phyloP scores from a whole-genome alignment of 257 asterid genomes.

The Verbena officinalis region DNA sequence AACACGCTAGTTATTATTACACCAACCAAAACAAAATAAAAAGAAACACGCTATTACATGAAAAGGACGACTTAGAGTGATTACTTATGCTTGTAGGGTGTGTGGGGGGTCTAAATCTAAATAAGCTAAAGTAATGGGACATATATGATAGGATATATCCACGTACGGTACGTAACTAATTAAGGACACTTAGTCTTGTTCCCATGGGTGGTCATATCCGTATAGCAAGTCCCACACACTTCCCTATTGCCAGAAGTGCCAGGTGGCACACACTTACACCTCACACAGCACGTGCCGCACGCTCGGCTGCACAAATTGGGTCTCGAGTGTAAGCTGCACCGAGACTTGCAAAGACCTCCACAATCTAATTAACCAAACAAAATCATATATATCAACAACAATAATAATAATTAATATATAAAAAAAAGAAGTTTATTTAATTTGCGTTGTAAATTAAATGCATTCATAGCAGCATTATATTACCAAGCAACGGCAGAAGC shows the following conservation, averaged over 20 bases:
- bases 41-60: background rate
- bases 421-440: background rate
- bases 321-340: constrained; percentile 68
- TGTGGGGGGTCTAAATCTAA: background rate
- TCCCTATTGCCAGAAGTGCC: constrained; percentile 81
- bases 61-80: too few species aligned
- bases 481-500: constrained; percentile 57
- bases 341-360: constrained; percentile 51
- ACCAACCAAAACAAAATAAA: too few species aligned
- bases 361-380: constrained; percentile 60
- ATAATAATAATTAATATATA: background rate
- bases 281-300: constrained; percentile 77
- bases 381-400: too few species aligned
- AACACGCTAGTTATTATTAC: too few species aligned
- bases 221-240: constrained; percentile 66
- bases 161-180: too few species aligned
- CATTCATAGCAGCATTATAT: too few species aligned
- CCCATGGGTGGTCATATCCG: constrained; percentile 79
- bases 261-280: constrained; percentile 91
- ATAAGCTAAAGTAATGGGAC: background rate
- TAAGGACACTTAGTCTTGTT: constrained; percentile 74
- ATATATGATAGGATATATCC: too few species aligned
- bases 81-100: too few species aligned
- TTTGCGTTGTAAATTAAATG: too few species aligned
- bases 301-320: constrained; percentile 75